Evolutionary conservation across 2,329 filamentous ascomycete genomes (phyloP).

Genomic region (Plectosphaerella plurivora): DNA sequence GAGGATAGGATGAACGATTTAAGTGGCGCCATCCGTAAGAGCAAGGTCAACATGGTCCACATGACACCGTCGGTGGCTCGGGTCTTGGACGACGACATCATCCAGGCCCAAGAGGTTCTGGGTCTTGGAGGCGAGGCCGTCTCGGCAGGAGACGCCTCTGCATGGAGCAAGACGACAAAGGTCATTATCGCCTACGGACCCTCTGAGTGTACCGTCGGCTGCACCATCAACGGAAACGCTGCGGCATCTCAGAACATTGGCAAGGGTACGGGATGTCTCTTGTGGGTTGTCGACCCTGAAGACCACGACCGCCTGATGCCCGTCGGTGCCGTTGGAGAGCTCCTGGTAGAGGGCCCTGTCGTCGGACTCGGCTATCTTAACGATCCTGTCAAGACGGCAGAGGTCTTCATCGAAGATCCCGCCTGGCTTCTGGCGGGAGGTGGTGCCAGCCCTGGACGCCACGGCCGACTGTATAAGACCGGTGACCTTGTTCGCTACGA

Average conservation of each 20-base stretch:
- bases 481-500: slow-evolving; percentile 55
- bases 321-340: slow-evolving; percentile 44
- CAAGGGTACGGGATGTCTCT: slow-evolving; percentile 38
- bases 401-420: slow-evolving; percentile 53
- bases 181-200: slow-evolving; percentile 50
- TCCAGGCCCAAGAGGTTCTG: slow-evolving; percentile 40
- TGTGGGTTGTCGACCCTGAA: slow-evolving; percentile 48
- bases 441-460: slow-evolving; percentile 31
- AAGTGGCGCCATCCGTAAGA: slow-evolving; percentile 36
- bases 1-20: slow-evolving; percentile 47
- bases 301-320: slow-evolving; percentile 42
- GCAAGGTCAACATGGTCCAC: slow-evolving; percentile 42
- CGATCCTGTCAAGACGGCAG: slow-evolving; percentile 51
- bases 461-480: slow-evolving; percentile 51
- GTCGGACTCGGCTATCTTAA: slow-evolving; percentile 59
- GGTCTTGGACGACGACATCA: slow-evolving; percentile 39
- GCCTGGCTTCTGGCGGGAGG: slow-evolving; percentile 42
- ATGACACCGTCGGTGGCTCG: slow-evolving; percentile 48
- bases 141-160: slow-evolving; percentile 41
- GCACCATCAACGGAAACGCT: slow-evolving; percentile 41
- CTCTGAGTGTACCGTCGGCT: slow-evolving; percentile 50
- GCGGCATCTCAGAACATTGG: slow-evolving; percentile 41
- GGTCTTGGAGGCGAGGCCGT: slow-evolving; percentile 49
- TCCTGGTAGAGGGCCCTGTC: slow-evolving; percentile 54
- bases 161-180: slow-evolving; percentile 40